Conservation (phyloP, 176 grass and related monocot genomes). For the Hsuehochloa calcarea region DNA sequence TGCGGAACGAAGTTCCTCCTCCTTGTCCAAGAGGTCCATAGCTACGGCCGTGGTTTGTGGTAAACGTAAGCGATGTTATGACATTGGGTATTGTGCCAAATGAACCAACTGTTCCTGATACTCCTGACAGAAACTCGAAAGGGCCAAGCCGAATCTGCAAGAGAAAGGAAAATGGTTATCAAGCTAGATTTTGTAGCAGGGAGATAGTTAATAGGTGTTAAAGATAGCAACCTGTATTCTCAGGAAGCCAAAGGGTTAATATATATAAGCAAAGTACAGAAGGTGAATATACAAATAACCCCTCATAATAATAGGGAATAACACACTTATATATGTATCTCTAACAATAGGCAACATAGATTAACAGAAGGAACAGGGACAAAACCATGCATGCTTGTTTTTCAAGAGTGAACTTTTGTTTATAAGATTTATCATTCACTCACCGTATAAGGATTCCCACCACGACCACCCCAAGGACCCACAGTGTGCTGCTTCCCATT, state of each 20-base stretch:
- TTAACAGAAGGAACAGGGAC: background rate
- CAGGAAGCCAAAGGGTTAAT: no score
- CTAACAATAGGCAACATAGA: background rate
- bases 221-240: no score
- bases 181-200: background rate
- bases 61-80: background rate
- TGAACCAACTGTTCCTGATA: background rate
- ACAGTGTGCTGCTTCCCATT: background rate
- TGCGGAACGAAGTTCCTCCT: background rate
- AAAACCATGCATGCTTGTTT: background rate
- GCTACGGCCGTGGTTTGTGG: background rate
- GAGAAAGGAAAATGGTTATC: background rate
- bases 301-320: no score
- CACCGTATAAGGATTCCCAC: background rate
- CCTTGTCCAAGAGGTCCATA: background rate
- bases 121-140: background rate
- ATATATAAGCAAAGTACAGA: no score
- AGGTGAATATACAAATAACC: no score
- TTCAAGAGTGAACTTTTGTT: no score
- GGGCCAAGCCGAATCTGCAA: background rate
- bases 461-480: background rate
- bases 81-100: background rate
- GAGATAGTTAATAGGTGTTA: background rate
- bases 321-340: no score
- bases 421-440: background rate